These are phyloP conservation scores for Trametes sp. DNA, from an alignment of 1,284 basidiomycete species.

Conservation along the genomic window DNA sequence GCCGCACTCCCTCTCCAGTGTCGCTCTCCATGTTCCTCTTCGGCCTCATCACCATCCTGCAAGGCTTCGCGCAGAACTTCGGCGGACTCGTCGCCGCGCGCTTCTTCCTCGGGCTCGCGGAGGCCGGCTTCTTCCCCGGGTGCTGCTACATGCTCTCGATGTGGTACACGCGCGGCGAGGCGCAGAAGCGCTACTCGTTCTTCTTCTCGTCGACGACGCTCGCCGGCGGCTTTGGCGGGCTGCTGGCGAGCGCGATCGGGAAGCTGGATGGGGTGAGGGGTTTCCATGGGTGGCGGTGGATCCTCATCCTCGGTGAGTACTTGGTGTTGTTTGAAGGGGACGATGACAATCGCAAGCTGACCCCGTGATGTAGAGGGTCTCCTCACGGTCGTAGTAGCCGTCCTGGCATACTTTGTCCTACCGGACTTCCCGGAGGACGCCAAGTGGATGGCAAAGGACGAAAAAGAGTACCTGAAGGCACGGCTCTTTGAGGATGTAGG, in stretches of 20 bases:
- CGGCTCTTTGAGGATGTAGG: conserved; percentile 37
- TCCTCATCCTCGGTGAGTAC: conserved; percentile 51
- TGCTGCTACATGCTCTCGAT: conserved; percentile 47
- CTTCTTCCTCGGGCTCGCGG: conserved; percentile 48
- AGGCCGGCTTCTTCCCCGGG: conserved; percentile 43
- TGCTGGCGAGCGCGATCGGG: conserved; percentile 45
- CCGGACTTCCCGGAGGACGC: conserved; percentile 38
- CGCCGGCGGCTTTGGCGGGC: conserved; percentile 45
- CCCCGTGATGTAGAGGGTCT: conserved; percentile 41
- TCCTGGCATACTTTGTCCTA: conserved; percentile 37
- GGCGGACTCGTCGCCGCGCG: conserved; percentile 47
- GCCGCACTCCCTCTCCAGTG: conserved; percentile 30
- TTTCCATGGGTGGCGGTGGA: conserved; percentile 48
- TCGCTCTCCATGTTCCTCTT: conserved; percentile 45
- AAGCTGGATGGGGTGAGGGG: conserved; percentile 46
- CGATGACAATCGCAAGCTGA: too few species aligned
- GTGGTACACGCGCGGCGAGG: conserved; percentile 48
- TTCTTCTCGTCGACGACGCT: conserved; percentile 46
- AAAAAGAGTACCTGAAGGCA: conserved; percentile 34
- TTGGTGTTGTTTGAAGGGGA: too few species aligned
- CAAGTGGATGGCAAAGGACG: conserved; percentile 34
- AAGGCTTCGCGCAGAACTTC: conserved; percentile 45
- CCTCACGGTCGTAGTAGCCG: conserved; percentile 43
- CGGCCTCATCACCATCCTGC: conserved; percentile 45
- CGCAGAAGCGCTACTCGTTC: conserved; percentile 47